phyloP scores from a whole-genome alignment of 768 basidiomycete species.

The Sporobolomyces pararoseus region DNA sequence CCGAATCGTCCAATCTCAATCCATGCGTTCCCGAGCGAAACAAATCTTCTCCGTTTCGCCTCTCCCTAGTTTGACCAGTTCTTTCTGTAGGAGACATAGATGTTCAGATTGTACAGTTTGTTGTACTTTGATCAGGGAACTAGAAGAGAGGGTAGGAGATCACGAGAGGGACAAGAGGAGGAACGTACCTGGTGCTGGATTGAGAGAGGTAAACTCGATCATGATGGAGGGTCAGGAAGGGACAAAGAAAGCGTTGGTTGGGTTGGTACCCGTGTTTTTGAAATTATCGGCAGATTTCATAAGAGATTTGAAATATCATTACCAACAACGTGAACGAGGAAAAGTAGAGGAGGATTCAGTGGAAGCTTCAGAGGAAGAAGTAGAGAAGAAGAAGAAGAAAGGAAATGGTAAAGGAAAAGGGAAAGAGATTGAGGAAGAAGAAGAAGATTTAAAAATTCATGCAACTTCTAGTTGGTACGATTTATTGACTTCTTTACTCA shows the following conservation, averaged over 20 bases:
- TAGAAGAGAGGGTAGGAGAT: conserved; percentile 10
- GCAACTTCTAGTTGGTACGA: conserved; percentile 76
- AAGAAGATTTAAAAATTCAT: conserved; percentile 3
- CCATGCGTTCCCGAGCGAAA: conserved; percentile 40
- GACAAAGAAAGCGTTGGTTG: conserved; percentile 39
- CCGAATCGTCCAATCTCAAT: conserved; percentile 42
- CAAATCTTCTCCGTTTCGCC: conserved; percentile 33
- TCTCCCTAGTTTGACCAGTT: conserved; percentile 4
- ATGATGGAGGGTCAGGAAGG: neutral
- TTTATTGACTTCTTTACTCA: conserved; percentile 69
- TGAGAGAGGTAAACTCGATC: conserved; percentile 9
- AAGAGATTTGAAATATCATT: conserved; percentile 28
- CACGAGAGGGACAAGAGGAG: conserved; percentile 15
- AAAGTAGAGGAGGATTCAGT: conserved; percentile 15
- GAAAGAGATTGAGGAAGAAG: too few species aligned
- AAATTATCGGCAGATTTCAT: conserved; percentile 68
- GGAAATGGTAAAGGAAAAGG: neutral
- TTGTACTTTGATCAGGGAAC: neutral
- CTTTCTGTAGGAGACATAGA: conserved; percentile 41
- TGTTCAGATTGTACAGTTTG: conserved; percentile 36
- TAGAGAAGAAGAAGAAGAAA: neutral
- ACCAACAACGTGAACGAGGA: conserved; percentile 15
- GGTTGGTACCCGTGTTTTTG: conserved; percentile 58
- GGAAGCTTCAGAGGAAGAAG: conserved; percentile 12
- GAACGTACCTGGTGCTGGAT: conserved; percentile 29